phyloP scores from a whole-genome alignment of 169 alveolate genomes.

The Plasmodium blacklocki region DNA sequence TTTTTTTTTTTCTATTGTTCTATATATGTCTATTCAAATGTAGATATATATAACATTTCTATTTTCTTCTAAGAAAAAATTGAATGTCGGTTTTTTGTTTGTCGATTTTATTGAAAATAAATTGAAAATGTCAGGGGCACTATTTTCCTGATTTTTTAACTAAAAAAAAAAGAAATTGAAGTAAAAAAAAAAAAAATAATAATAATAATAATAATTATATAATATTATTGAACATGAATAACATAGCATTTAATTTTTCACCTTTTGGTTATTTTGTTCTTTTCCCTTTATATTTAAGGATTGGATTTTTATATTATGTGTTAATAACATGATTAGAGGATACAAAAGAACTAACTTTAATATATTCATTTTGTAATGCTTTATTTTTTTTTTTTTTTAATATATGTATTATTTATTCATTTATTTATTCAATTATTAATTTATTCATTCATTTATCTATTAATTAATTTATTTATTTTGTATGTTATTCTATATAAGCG shows the following conservation, averaged over 20 bases:
- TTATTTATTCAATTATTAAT: no score
- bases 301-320: conserved; percentile 10
- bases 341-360: conserved; percentile 12
- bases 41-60: conserved; percentile 36
- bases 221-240: neutral
- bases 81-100: conserved; percentile 26
- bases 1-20: neutral
- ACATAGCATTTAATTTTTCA: neutral
- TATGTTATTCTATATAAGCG: no score
- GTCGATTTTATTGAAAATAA: conserved; percentile 34
- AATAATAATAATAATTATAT: neutral
- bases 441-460: no score
- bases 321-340: conserved; percentile 12
- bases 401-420: no score
- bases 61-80: conserved; percentile 51
- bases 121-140: conserved; percentile 21
- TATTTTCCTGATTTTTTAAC: conserved; percentile 29
- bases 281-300: conserved; percentile 2
- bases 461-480: no score
- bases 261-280: neutral
- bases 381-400: neutral
- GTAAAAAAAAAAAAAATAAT: neutral
- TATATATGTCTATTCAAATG: neutral
- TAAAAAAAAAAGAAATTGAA: neutral
- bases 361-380: conserved; percentile 23